Conservation (phyloP, 257 asterid species). For the Nicotiana tomentosiformis region DNA sequence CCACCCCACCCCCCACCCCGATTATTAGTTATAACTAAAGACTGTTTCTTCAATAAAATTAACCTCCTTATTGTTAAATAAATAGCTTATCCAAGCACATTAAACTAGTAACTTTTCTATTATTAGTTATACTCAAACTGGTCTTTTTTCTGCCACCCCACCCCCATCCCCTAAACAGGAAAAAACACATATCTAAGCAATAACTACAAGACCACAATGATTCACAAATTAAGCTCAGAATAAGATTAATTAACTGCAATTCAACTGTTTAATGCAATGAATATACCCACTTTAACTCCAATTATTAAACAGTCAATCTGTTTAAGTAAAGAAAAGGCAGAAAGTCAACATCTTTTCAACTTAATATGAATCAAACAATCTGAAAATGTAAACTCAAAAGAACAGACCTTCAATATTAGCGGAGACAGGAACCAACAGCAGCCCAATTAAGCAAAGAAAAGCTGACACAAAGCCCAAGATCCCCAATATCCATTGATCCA, state of each 20-base stretch:
- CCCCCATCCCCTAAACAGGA: not conserved
- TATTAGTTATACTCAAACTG: not conserved
- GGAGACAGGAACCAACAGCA: slow-evolving; percentile 45
- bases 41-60: not conserved
- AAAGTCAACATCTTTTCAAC: not conserved
- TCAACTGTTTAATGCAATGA: slow-evolving; percentile 3
- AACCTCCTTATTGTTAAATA: not conserved
- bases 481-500: slow-evolving; percentile 57
- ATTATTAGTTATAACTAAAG: not conserved
- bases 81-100: not conserved
- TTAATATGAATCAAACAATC: slow-evolving; percentile 1
- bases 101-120: not conserved
- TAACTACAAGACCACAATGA: not conserved
- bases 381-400: not conserved
- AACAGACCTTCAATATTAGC: slow-evolving; percentile 76
- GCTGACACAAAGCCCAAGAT: slow-evolving; percentile 37
- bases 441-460: slow-evolving; percentile 30
- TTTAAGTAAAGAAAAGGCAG: not conserved
- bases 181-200: not conserved
- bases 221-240: not conserved
- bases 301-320: not conserved
- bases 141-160: not conserved
- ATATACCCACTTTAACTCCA: not conserved
- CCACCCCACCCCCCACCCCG: no score
- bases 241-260: not conserved